Evolutionary conservation across 768 basidiomycete species (phyloP).

Genomic region (Dioszegia hungarica): DNA sequence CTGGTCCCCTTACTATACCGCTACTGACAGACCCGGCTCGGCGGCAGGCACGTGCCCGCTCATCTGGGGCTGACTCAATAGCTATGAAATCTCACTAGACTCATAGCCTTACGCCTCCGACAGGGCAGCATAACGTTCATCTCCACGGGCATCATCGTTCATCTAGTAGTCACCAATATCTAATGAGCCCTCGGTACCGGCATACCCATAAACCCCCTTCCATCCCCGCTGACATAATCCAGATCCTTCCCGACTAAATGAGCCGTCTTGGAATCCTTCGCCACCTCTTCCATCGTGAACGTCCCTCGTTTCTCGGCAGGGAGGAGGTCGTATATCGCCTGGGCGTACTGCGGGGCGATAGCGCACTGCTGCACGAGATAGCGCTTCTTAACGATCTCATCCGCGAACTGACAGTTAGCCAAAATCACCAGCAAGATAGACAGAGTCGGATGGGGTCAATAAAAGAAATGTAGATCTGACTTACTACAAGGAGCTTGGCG

Average conservation of each 20-base stretch:
- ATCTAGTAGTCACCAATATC: too few relatives aligned
- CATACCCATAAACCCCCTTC: slow-evolving; percentile 45
- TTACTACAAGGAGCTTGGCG: slow-evolving; percentile 32
- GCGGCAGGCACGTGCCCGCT: too few relatives aligned
- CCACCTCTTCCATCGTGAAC: slow-evolving; percentile 35
- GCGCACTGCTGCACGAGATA: slow-evolving; percentile 44
- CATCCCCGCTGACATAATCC: slow-evolving; percentile 27
- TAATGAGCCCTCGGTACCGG: slow-evolving; percentile 15
- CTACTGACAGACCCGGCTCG: too few relatives aligned
- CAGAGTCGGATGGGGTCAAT: too few relatives aligned
- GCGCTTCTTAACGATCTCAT: slow-evolving; percentile 42
- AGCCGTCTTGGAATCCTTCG: slow-evolving; percentile 29
- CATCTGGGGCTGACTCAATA: too few relatives aligned
- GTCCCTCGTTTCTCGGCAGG: slow-evolving; percentile 21
- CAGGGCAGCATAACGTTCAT: too few relatives aligned
- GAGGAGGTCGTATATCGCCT: slow-evolving; percentile 35
- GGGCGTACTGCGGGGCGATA: slow-evolving; percentile 39
- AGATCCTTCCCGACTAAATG: slow-evolving; percentile 41
- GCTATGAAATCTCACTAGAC: too few relatives aligned
- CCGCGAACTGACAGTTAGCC: slow-evolving; percentile 30
- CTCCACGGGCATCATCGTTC: too few relatives aligned
- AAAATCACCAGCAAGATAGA: background rate
- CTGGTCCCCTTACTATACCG: too few relatives aligned
- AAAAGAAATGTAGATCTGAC: too few relatives aligned
- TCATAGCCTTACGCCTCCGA: too few relatives aligned